A percentile compares a stretch with the other conserved stretches of the same genome.
Evolutionary conservation across 2,329 filamentous ascomycete species (phyloP).

Genomic region (Neoscytalidium dimidiatum): DNA sequence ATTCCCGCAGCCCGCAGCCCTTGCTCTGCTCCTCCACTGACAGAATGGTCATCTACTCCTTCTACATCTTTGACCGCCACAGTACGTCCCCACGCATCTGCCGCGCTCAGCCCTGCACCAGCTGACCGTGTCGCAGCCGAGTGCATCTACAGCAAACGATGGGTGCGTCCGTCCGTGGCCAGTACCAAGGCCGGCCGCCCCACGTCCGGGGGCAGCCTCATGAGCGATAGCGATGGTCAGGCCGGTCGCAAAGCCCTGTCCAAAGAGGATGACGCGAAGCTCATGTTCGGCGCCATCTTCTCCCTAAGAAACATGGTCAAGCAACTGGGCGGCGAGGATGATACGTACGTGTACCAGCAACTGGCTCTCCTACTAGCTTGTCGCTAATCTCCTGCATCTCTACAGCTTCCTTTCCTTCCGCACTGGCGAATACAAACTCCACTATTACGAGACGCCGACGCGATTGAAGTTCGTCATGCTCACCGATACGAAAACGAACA

Average conservation of each 20-base stretch:
- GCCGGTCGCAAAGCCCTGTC: slow-evolving; percentile 46
- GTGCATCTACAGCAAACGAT: slow-evolving; percentile 93
- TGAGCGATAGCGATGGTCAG: slow-evolving; percentile 44
- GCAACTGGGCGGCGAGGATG: slow-evolving; percentile 90
- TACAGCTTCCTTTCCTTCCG: slow-evolving; percentile 86
- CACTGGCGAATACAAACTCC: slow-evolving; percentile 93
- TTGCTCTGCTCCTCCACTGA: neutral
- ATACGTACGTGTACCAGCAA: slow-evolving; percentile 55
- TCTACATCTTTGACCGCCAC: slow-evolving; percentile 98
- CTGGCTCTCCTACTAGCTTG: neutral
- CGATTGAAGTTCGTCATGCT: slow-evolving; percentile 96
- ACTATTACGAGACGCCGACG: slow-evolving; percentile 97
- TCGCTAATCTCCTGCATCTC: neutral
- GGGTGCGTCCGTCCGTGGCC: slow-evolving; percentile 60
- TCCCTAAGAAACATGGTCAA: slow-evolving; percentile 95
- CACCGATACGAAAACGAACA: slow-evolving; percentile 84
- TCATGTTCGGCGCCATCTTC: slow-evolving; percentile 96
- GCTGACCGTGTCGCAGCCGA: slow-evolving; percentile 64
- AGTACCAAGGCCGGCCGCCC: slow-evolving; percentile 51
- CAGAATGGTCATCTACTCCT: slow-evolving; percentile 90
- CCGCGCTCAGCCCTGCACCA: neutral
- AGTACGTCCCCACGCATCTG: slow-evolving; percentile 59
- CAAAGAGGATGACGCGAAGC: slow-evolving; percentile 81
- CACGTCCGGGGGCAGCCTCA: slow-evolving; percentile 47
- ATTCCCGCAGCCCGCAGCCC: neutral